Evolutionary conservation across 495 filamentous ascomycete genomes (phyloP).

Genomic region (Talaromyces stipitatus): DNA sequence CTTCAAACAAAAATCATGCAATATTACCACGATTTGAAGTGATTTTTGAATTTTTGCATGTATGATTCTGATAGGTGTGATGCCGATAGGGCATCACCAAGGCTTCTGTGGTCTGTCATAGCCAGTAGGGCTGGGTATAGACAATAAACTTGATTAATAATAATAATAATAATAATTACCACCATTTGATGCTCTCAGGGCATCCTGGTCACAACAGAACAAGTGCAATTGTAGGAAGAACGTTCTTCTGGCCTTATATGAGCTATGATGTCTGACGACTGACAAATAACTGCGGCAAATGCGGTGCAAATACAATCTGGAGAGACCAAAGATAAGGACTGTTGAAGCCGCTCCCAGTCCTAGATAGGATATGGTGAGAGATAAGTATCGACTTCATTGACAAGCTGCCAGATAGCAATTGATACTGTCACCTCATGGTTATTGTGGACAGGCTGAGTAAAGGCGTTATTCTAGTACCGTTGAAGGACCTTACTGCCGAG

Average conservation of each 20-base stretch:
- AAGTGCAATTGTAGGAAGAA: not conserved
- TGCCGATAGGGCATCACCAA: too few relatives aligned
- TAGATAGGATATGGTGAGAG: constrained; percentile 11
- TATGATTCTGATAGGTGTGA: too few relatives aligned
- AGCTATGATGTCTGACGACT: not conserved
- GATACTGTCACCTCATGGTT: constrained; percentile 6
- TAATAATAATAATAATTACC: too few relatives aligned
- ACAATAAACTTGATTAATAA: too few relatives aligned
- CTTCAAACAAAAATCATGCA: not conserved
- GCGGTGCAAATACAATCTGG: not conserved
- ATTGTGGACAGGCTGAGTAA: constrained; percentile 11
- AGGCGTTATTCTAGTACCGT: constrained; percentile 6
- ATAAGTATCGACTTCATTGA: constrained; percentile 14
- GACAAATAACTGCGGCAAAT: not conserved
- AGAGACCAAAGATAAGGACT: constrained; percentile 8
- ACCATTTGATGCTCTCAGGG: not conserved
- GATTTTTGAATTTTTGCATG: too few relatives aligned
- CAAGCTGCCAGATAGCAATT: not conserved
- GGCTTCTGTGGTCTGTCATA: too few relatives aligned
- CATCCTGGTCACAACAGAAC: constrained; percentile 4
- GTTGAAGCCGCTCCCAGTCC: constrained; percentile 14
- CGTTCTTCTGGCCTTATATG: constrained; percentile 6
- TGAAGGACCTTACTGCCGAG: constrained; percentile 7
- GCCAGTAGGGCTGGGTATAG: too few relatives aligned
- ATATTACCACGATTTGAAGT: not conserved